phyloP scores from a whole-genome alignment of 208 protist species.

The Leishmania turanica region DNA sequence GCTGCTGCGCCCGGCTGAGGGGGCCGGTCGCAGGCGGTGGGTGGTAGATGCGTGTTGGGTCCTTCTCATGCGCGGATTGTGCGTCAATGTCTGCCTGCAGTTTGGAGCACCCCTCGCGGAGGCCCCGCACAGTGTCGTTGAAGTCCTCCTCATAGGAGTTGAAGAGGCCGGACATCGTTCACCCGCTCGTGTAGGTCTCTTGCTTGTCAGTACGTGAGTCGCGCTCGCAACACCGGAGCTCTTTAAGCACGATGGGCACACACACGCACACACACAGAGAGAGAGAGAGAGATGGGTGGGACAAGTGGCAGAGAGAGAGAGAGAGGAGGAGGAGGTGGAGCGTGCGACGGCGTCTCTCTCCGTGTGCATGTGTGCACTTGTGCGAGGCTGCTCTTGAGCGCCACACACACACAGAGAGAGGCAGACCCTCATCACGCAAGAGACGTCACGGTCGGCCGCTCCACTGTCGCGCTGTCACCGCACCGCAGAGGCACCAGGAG shows the following conservation, averaged over 20 bases:
- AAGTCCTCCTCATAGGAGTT: constrained; percentile 73
- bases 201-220: not conserved
- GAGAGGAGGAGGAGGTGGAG: not conserved
- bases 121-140: constrained; percentile 40
- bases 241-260: not conserved
- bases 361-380: not conserved
- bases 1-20: constrained; percentile 44
- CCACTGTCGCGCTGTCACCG: not conserved
- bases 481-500: not conserved
- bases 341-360: not conserved
- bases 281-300: not conserved
- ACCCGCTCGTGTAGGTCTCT: not conserved
- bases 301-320: not conserved
- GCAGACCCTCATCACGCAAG: not conserved
- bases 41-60: constrained; percentile 41
- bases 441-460: not conserved
- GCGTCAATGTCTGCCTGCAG: constrained; percentile 40
- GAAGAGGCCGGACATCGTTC: constrained; percentile 57
- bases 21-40: constrained; percentile 54
- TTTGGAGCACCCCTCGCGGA: constrained; percentile 23
- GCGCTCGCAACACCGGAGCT: no score
- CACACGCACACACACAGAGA: not conserved
- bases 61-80: constrained; percentile 24
- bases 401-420: not conserved
- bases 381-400: not conserved